These are phyloP conservation scores for Alternaria ethzedia DNA, from an alignment of 2,329 filamentous ascomycete species.

Conservation along the genomic window DNA sequence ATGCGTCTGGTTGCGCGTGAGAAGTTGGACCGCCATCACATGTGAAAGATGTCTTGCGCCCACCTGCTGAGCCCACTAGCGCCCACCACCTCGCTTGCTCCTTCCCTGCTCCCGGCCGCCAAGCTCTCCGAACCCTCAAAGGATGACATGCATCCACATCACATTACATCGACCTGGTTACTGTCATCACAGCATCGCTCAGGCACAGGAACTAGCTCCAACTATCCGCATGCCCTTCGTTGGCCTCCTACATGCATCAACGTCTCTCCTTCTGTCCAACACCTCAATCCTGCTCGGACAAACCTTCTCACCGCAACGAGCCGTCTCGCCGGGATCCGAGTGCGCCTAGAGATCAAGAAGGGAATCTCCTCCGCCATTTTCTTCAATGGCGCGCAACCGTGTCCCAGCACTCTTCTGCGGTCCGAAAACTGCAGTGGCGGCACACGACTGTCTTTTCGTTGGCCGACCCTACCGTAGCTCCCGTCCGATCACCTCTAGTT, in stretches of 20 bases:
- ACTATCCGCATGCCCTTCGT: not conserved
- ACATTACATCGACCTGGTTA: not conserved
- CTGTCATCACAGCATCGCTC: not conserved
- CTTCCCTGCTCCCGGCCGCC: constrained; percentile 1
- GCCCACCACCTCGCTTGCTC: constrained; percentile 5
- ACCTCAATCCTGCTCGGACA: not conserved
- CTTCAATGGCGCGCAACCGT: not conserved
- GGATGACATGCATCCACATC: not conserved
- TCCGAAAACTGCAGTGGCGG: not conserved
- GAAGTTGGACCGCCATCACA: constrained; percentile 5
- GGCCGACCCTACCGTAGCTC: not conserved
- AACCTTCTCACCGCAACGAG: not conserved
- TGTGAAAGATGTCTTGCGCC: not conserved
- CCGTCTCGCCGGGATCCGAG: not conserved
- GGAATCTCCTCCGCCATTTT: not conserved
- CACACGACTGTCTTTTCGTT: not conserved
- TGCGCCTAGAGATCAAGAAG: not conserved
- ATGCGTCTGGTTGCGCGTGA: constrained; percentile 5
- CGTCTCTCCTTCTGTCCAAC: too few species aligned
- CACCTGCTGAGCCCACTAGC: constrained; percentile 4
- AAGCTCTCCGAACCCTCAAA: not conserved
- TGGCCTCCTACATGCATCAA: too few species aligned
- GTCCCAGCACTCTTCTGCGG: not conserved
- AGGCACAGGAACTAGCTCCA: not conserved
- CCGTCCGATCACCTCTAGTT: constrained; percentile 1